Evolutionary conservation across 139 green algal genomes (phyloP), one percentile per base, ranked within the genome.

Genomic region (Penium margaritaceum): DNA sequence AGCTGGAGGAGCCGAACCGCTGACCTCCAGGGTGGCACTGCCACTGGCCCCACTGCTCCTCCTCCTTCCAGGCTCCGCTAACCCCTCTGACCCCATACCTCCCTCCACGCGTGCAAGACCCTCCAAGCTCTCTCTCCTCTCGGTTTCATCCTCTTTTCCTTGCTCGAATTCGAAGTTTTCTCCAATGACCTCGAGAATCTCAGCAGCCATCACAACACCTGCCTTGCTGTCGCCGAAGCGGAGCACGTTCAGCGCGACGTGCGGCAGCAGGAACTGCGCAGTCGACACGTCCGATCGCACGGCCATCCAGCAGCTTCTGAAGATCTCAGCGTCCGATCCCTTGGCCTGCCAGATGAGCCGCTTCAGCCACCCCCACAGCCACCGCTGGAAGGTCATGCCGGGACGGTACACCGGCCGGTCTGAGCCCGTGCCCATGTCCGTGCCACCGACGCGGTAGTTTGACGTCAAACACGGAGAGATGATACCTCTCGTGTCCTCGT

Each of bases 221-320:
- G 79, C 82, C 0, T 55, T 67, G 4, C 77, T 44, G 9, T 9
- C 43, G 47, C 84, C 88, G 21, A 65, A 62, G 9, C 76, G 64
- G 33, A 93, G 35, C 17, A 86, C 83, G 15, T 86, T 85, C 30
- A 89, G 82, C 9, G 93, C 83, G 24, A 89, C 72, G 75, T 95
- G 89, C 0, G 92, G 92, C 67, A 96, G 81, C 55, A 97, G 79
- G 65, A 89, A 93, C 34, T 88, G 84, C 67, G 87, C 88, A n/a
- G 88, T 87, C 36, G 85, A 80, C 21, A 89, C 78, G 85, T 97
- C 92, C 36, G 82, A 78, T 27, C 80, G 74, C 36, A 91, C 72
- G 17, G 92, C 83, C 0, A 81, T 77, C 2, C 71, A 79, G 53
- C 88, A 84, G 0, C 88, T 87, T 44, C 82, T 44, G 17, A 85